phyloP scores from a whole-genome alignment of 371 early-diverging fungal species.

The Umbelopsis sp. region DNA sequence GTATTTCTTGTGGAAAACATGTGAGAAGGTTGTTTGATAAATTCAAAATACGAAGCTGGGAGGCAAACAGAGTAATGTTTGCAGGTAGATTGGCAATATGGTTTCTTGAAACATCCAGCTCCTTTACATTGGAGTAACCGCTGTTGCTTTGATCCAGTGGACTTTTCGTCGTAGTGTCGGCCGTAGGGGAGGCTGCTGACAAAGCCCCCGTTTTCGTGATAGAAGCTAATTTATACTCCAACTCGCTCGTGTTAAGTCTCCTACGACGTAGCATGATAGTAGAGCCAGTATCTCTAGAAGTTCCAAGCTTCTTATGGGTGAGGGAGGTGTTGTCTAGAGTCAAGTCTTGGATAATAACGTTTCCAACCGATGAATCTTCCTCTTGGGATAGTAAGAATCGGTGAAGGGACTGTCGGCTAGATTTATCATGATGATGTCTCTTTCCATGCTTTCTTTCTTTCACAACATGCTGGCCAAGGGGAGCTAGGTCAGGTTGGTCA shows the following conservation, averaged over 20 bases:
- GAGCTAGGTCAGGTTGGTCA: constrained; percentile 61
- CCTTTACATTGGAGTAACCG: constrained; percentile 23
- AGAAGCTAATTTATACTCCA: constrained; percentile 8
- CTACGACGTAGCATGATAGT: constrained; percentile 29
- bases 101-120: constrained; percentile 66
- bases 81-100: constrained; percentile 46
- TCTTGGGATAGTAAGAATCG: constrained; percentile 6
- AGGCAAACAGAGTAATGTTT: constrained; percentile 41
- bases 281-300: not conserved
- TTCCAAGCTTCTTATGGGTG: constrained; percentile 5
- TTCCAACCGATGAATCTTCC: not conserved
- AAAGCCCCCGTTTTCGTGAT: constrained; percentile 21
- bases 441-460: not conserved
- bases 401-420: not conserved
- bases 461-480: constrained; percentile 54
- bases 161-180: not conserved
- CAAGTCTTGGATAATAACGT: not conserved
- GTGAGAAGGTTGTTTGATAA: constrained; percentile 59
- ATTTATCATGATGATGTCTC: not conserved
- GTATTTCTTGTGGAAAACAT: constrained; percentile 54
- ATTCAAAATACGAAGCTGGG: constrained; percentile 32
- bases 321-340: not conserved
- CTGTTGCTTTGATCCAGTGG: constrained; percentile 10
- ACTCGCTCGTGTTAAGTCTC: constrained; percentile 4
- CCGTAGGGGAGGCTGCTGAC: not conserved